Percentiles rank a stretch among this genome's conserved stretches.
These are phyloP conservation scores for Collybiopsis luxurians DNA, from an alignment of 768 basidiomycete genomes.

Conservation along the genomic window DNA sequence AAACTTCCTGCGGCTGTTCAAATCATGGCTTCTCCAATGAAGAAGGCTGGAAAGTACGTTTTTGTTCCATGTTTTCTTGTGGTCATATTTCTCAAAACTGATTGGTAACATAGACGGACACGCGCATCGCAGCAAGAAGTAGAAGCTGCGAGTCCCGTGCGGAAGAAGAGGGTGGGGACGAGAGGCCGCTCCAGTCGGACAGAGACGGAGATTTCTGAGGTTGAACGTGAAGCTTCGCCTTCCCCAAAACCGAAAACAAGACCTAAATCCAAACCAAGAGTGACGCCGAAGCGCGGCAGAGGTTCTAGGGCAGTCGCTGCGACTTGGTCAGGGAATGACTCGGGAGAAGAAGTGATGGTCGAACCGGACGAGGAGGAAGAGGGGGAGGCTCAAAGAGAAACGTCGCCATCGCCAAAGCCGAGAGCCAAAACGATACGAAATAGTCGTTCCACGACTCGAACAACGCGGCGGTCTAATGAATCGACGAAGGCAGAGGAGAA, in stretches of 20 bases:
- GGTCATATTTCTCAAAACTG: neutral
- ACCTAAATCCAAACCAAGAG: neutral
- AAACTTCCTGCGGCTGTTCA: neutral
- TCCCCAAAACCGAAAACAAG: neutral
- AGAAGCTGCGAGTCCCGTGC: neutral
- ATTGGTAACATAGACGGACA: neutral
- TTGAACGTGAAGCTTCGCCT: neutral
- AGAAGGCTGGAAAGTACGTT: conserved; percentile 3
- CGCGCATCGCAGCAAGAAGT: neutral
- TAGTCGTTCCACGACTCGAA: neutral
- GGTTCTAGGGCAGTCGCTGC: neutral
- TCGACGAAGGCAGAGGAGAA: neutral
- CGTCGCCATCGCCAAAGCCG: neutral
- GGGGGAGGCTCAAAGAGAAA: neutral
- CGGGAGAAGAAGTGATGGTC: neutral
- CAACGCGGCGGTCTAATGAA: neutral
- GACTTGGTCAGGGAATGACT: neutral
- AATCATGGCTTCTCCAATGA: neutral
- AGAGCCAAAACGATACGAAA: neutral
- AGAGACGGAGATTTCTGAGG: neutral
- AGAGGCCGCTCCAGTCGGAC: neutral
- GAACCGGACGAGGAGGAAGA: neutral
- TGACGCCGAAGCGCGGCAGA: neutral
- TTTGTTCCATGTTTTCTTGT: neutral
- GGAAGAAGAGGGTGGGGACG: neutral